Base-by-base conservation (phyloP, 2,329 filamentous ascomycete species). In the Fusarium musae region DNA sequence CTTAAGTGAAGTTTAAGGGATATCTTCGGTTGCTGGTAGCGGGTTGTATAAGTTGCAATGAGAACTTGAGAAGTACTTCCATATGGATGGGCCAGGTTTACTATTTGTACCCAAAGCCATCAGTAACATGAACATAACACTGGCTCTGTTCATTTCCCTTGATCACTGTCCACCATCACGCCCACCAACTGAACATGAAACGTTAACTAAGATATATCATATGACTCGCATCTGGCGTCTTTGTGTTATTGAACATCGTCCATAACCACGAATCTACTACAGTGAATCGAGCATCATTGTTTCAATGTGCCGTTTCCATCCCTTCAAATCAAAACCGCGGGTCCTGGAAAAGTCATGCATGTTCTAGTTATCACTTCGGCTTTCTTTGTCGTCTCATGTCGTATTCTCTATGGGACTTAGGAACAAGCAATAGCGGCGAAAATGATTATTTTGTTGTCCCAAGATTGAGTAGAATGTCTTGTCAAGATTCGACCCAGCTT, bases 261-360 rank as follows among this genome's bases (percentile, higher is more conserved):
- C 9, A 26, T 12, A 19, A 19, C 21, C 15, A 17, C 5, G 3
- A 32, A 49, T 32, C 5, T 9, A 21, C 17, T 12, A 15, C 21
- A n/a, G 39, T 5, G 3, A 46, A 21, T 10, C 12, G 5, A 15
- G 3, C 17, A 28, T 10, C 3, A 19, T 10, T 28, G 17, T 28
- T 50, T 30, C 16, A 4, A 19, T 50, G 10, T 13, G 1, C 7
- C 21, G 7, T 34, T 11, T 9, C 4, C 6, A 13, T 50, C 16
- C 13, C 5, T 15, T 19, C 5, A 19, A 34, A 9, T 10, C 0
- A 23, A 9, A 2, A 6, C 3, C 6, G 3, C 16, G 10, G 1
- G 5, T 50, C 5, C 47, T 34, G 4, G 3, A 23, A 34, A 50
- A 11, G 10, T 1, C 16, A 4, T 23, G 30, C 16, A 4, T 23